Percentiles rank a stretch among this genome's conserved stretches.
These are phyloP conservation scores for Trametes cubensis DNA, from an alignment of 768 basidiomycete genomes.

Conservation along the genomic window DNA sequence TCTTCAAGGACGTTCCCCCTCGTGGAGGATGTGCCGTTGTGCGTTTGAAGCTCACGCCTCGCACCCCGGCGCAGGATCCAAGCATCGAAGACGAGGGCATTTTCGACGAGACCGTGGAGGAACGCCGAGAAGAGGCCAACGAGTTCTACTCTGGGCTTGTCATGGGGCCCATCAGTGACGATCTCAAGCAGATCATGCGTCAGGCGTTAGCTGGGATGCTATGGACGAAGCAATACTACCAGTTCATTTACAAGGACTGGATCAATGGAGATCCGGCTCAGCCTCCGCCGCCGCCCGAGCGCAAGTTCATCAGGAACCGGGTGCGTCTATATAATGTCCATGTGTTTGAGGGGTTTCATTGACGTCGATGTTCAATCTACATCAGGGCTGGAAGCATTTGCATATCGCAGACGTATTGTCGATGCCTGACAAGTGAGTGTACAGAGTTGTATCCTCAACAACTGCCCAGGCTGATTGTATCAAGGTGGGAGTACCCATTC, in stretches of 20 bases:
- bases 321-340: slow-evolving; percentile 42
- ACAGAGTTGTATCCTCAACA: neutral
- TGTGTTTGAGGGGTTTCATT: neutral
- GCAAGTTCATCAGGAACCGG: slow-evolving; percentile 82
- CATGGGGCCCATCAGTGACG: slow-evolving; percentile 85
- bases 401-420: slow-evolving; percentile 95
- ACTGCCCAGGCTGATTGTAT: slow-evolving; percentile 16
- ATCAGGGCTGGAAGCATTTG: slow-evolving; percentile 92
- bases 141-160: slow-evolving; percentile 90
- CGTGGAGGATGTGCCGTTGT: slow-evolving; percentile 95
- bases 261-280: slow-evolving; percentile 94
- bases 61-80: slow-evolving; percentile 71
- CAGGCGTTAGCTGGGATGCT: slow-evolving; percentile 97
- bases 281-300: slow-evolving; percentile 88
- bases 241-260: slow-evolving; percentile 97
- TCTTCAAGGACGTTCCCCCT: slow-evolving; percentile 83
- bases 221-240: slow-evolving; percentile 98
- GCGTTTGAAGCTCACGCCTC: slow-evolving; percentile 87
- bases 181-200: slow-evolving; percentile 93
- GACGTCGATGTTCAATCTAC: slow-evolving; percentile 3
- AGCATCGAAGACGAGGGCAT: slow-evolving; percentile 82
- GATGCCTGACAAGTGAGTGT: slow-evolving; percentile 93
- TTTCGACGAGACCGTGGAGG: slow-evolving; percentile 90
- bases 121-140: slow-evolving; percentile 89
- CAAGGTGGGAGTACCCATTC: slow-evolving; percentile 97